Conservation (phyloP, 176 grass and related monocot species). For the Tuctoria greenei region DNA sequence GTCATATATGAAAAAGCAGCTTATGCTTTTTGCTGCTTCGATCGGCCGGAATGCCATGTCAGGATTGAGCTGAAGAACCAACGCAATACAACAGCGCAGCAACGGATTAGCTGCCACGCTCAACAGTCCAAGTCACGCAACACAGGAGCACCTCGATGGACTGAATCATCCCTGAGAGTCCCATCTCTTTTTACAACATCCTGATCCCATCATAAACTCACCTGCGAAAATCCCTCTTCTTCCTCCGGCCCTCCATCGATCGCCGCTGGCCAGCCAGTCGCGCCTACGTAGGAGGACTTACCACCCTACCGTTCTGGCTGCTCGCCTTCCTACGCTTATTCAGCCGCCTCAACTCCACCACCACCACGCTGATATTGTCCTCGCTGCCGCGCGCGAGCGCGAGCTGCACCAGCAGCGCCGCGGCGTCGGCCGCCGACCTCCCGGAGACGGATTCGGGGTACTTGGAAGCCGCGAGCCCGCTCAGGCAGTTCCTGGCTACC, state of each 20-base stretch:
- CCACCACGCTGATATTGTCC: conserved; percentile 79
- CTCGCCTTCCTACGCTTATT: not conserved
- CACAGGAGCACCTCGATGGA: not conserved
- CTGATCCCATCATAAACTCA: too few species aligned
- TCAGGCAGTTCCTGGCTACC: conserved; percentile 52
- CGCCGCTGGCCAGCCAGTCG: too few species aligned
- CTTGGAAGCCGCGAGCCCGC: conserved; percentile 32
- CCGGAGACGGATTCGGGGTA: conserved; percentile 41
- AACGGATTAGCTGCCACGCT: conserved; percentile 2
- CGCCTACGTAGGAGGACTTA: not conserved
- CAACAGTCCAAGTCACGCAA: not conserved
- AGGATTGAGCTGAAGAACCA: conserved; percentile 8
- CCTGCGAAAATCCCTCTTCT: too few species aligned
- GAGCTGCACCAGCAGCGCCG: conserved; percentile 53
- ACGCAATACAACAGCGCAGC: conserved; percentile 18
- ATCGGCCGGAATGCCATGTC: conserved; percentile 14
- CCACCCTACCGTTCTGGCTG: conserved; percentile 11
- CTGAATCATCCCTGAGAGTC: too few species aligned
- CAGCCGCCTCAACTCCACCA: conserved; percentile 56
- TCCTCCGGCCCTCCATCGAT: too few species aligned
- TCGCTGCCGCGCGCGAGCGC: conserved; percentile 65
- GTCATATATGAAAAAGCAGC: conserved; percentile 21
- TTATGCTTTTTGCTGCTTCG: not conserved
- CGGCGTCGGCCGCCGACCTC: conserved; percentile 42
- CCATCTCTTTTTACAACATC: too few species aligned